Evolutionary conservation across 2,329 filamentous ascomycete genomes (phyloP).

Genomic region (Coniochaeta pulveracea): DNA sequence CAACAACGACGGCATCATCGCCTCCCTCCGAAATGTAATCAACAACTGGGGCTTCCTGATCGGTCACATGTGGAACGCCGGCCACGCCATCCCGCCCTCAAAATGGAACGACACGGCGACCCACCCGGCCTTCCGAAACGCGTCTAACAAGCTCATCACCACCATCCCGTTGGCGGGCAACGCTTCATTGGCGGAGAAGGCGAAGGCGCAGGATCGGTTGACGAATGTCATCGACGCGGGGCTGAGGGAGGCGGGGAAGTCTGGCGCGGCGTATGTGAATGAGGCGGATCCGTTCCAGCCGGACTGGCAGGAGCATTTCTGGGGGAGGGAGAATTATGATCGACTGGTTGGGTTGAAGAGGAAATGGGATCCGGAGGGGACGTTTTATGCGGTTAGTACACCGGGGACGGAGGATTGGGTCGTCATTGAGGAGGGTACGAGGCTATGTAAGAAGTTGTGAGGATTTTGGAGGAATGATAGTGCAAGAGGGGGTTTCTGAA

Average conservation of each 20-base stretch:
- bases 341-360: constrained; percentile 8
- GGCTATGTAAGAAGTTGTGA: constrained; percentile 4
- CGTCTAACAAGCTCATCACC: constrained; percentile 17
- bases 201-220: constrained; percentile 20
- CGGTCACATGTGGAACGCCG: constrained; percentile 20
- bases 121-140: constrained; percentile 21
- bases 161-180: constrained; percentile 17
- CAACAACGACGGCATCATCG: constrained; percentile 19
- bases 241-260: constrained; percentile 20
- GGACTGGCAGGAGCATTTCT: constrained; percentile 8
- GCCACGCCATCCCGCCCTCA: constrained; percentile 17
- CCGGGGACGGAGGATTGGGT: constrained; percentile 4
- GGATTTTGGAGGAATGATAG: no score
- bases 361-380: constrained; percentile 10
- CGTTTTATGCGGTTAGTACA: constrained; percentile 5
- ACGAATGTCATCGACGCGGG: constrained; percentile 19
- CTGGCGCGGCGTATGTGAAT: constrained; percentile 3
- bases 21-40: constrained; percentile 17
- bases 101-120: constrained; percentile 17
- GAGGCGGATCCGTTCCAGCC: constrained; percentile 6
- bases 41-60: constrained; percentile 9
- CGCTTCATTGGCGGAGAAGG: constrained; percentile 25
- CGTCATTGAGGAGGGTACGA: neutral
- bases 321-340: constrained; percentile 8
- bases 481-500: no score